These are phyloP conservation scores for Saccharomyces pastorianus DNA, from an alignment of 1,139 yeast species.

Conservation along the genomic window DNA sequence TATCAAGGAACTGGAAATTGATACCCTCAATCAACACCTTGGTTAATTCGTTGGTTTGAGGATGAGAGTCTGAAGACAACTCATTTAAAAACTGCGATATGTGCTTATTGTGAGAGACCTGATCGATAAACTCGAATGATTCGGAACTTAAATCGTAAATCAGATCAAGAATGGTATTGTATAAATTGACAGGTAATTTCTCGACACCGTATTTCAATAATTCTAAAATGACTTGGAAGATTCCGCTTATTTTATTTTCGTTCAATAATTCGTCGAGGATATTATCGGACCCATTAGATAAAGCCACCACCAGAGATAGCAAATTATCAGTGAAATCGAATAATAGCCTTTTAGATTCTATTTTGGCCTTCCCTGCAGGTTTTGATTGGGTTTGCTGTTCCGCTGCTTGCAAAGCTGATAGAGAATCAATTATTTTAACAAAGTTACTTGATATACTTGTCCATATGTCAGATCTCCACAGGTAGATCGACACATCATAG, in stretches of 20 bases:
- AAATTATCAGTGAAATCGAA: conserved; percentile 69
- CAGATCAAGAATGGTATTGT: conserved; percentile 50
- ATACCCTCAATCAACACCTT: conserved; percentile 52
- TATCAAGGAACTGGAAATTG: conserved; percentile 49
- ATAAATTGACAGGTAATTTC: conserved; percentile 38
- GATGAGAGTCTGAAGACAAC: conserved; percentile 13
- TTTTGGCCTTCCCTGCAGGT: conserved; percentile 30
- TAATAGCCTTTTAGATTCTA: conserved; percentile 36
- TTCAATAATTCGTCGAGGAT: conserved; percentile 46
- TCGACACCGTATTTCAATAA: conserved; percentile 33
- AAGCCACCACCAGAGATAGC: conserved; percentile 56
- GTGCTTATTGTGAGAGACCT: conserved; percentile 24
- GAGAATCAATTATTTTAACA: conserved; percentile 42
- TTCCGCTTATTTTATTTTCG: conserved; percentile 31
- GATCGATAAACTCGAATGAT: conserved; percentile 47
- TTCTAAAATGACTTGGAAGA: conserved; percentile 39
- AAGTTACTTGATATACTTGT: conserved; percentile 46
- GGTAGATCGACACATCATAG: conserved; percentile 64
- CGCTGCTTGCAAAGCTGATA: conserved; percentile 35
- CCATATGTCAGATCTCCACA: conserved; percentile 79
- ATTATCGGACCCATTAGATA: conserved; percentile 59
- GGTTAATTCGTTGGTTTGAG: conserved; percentile 37
- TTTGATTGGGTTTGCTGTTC: conserved; percentile 34
- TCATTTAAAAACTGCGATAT: conserved; percentile 22
- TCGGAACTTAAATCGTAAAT: conserved; percentile 61